These are phyloP conservation scores for Seiridium cupressi DNA, from an alignment of 2,329 filamentous ascomycete genomes.

Conservation along the genomic window DNA sequence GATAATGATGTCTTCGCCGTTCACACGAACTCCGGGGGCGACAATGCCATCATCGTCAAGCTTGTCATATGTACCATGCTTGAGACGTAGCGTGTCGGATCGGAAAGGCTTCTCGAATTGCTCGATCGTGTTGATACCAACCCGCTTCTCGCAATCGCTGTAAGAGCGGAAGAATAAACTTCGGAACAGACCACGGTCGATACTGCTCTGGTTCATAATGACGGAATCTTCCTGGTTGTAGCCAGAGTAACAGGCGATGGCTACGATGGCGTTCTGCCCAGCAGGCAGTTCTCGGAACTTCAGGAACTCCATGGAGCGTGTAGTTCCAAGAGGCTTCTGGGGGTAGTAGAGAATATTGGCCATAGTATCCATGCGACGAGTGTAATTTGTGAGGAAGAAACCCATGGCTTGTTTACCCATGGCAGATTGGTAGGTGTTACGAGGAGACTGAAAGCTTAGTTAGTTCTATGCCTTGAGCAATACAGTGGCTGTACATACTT, in stretches of 20 bases:
- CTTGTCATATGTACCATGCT: slow-evolving; percentile 96
- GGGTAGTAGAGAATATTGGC: slow-evolving; percentile 98
- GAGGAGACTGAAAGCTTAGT: slow-evolving; percentile 66
- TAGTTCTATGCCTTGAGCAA: slow-evolving; percentile 21
- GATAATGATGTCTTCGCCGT: slow-evolving; percentile 98
- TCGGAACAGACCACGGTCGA: slow-evolving; percentile 94
- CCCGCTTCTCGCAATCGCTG: slow-evolving; percentile 93
- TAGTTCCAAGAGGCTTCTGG: slow-evolving; percentile 94
- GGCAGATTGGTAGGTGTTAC: slow-evolving; percentile 98
- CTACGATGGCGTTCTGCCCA: slow-evolving; percentile 97
- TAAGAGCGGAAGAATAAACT: slow-evolving; percentile 98
- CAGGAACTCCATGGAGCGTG: slow-evolving; percentile 96
- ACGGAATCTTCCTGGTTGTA: slow-evolving; percentile 99
- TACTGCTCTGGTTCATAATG: slow-evolving; percentile 99
- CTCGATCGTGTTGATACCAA: slow-evolving; percentile 90
- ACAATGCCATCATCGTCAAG: slow-evolving; percentile 95
- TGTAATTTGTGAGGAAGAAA: slow-evolving; percentile 96
- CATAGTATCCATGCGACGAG: slow-evolving; percentile 98
- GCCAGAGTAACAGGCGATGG: slow-evolving; percentile 94
- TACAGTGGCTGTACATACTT: slow-evolving; percentile 45
- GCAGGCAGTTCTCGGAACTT: slow-evolving; percentile 97
- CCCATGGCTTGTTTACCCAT: slow-evolving; percentile 99
- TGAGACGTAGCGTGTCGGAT: slow-evolving; percentile 83
- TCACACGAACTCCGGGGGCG: slow-evolving; percentile 88
- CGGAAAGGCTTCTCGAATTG: slow-evolving; percentile 94